These are phyloP conservation scores for Psilocybe subaeruginosa DNA, from an alignment of 768 basidiomycete genomes.

Conservation along the genomic window DNA sequence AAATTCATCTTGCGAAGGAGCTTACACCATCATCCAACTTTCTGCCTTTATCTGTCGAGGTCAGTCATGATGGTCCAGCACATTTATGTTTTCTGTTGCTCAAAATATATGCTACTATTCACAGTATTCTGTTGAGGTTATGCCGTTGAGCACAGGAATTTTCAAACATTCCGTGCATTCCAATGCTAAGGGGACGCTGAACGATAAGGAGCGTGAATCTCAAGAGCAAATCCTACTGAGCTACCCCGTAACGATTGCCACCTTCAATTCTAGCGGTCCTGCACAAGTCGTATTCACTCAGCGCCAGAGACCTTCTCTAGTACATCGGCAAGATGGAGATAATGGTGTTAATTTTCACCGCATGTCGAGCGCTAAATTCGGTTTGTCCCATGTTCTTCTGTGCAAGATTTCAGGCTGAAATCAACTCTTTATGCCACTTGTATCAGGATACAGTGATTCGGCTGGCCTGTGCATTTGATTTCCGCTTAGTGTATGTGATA, in stretches of 20 bases:
- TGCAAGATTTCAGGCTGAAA: too few relatives aligned
- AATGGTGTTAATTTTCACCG: background rate
- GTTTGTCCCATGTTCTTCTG: background rate
- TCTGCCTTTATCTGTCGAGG: constrained; percentile 17
- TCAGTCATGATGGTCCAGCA: constrained; percentile 2
- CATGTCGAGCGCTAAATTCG: background rate
- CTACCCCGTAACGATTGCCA: constrained; percentile 16
- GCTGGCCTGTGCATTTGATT: too few relatives aligned
- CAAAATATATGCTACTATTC: background rate
- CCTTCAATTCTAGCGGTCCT: constrained; percentile 15
- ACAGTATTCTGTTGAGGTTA: constrained; percentile 19
- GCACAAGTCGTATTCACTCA: constrained; percentile 9
- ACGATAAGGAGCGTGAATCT: background rate
- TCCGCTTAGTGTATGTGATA: too few relatives aligned
- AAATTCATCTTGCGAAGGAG: constrained; percentile 23
- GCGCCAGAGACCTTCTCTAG: background rate
- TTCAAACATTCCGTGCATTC: background rate
- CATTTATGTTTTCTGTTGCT: background rate
- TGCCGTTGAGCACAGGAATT: constrained; percentile 10
- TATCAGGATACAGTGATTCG: too few relatives aligned
- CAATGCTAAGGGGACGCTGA: background rate
- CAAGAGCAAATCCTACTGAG: background rate
- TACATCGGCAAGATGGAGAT: background rate
- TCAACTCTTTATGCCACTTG: too few relatives aligned
- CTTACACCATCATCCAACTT: constrained; percentile 17